Conservation (phyloP, 352 stramenopile genomes). For the Phytopythium ostracodes region DNA sequence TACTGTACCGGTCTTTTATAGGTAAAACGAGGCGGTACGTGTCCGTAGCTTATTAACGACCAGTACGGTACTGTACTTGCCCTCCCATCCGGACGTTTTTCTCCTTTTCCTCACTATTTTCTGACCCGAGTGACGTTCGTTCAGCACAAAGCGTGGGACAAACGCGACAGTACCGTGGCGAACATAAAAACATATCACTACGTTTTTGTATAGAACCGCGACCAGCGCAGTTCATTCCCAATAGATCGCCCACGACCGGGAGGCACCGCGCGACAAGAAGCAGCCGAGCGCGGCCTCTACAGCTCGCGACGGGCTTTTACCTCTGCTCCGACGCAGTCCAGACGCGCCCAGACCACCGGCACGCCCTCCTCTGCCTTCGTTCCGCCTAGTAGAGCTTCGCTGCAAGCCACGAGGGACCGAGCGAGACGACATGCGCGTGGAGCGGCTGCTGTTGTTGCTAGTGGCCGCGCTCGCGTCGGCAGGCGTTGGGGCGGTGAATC, state of each 20-base stretch:
- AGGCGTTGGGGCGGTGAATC: not conserved
- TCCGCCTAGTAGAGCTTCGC: not conserved
- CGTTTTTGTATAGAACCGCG: not conserved
- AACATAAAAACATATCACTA: not conserved
- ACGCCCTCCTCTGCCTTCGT: not conserved
- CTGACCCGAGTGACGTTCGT: not conserved
- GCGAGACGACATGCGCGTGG: not conserved
- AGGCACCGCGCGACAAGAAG: not conserved
- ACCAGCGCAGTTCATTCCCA: not conserved
- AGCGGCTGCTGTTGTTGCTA: conserved; percentile 4
- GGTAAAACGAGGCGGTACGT: not conserved
- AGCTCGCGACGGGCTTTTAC: not conserved
- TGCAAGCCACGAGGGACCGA: not conserved
- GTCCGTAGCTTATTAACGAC: not conserved
- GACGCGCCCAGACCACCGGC: not conserved
- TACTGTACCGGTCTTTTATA: not conserved
- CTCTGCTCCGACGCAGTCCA: not conserved
- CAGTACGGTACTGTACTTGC: not conserved
- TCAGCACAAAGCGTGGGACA: not conserved
- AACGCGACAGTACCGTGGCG: not conserved
- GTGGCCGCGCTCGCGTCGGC: not conserved
- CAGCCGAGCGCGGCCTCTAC: not conserved
- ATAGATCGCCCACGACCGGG: not conserved
- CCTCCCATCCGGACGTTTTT: not conserved
- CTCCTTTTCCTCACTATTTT: not conserved